Conservation (phyloP, 805 yeast species). For the Geotrichum ghanense region DNA sequence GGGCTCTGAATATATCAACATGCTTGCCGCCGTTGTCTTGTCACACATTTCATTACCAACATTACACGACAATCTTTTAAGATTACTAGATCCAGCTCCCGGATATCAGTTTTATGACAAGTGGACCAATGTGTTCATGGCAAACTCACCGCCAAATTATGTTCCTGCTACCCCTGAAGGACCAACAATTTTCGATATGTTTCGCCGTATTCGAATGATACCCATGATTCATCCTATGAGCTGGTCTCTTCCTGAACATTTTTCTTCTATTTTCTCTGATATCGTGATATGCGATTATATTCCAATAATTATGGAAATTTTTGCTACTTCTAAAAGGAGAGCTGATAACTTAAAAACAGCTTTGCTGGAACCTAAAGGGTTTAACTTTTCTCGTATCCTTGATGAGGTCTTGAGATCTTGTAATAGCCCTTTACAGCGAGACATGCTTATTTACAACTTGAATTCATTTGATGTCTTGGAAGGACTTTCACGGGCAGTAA, state of each 20-base stretch:
- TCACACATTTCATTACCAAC: not conserved
- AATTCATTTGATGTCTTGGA: not conserved
- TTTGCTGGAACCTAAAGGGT: not conserved
- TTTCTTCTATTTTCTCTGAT: not conserved
- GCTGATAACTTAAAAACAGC: not conserved
- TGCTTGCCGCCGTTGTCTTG: not conserved
- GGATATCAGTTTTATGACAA: constrained; percentile 1
- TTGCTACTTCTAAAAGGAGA: not conserved
- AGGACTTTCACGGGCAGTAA: not conserved
- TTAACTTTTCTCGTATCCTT: not conserved
- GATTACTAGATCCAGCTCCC: not conserved
- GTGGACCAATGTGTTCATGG: not conserved
- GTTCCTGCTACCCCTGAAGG: constrained; percentile 1
- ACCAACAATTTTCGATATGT: constrained; percentile 1
- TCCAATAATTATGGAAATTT: not conserved
- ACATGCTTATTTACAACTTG: not conserved
- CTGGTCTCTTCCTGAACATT: not conserved
- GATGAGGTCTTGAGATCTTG: not conserved
- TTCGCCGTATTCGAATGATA: not conserved
- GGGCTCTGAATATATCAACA: not conserved
- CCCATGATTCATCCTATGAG: constrained; percentile 1
- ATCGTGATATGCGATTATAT: not conserved
- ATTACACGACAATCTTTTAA: not conserved
- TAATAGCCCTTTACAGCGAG: not conserved
- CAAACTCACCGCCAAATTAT: not conserved